A percentile compares a stretch with the other conserved stretches of the same genome.
Evolutionary conservation across 2,329 filamentous ascomycete genomes (phyloP).

Genomic region (Cytospora paraplurivora): DNA sequence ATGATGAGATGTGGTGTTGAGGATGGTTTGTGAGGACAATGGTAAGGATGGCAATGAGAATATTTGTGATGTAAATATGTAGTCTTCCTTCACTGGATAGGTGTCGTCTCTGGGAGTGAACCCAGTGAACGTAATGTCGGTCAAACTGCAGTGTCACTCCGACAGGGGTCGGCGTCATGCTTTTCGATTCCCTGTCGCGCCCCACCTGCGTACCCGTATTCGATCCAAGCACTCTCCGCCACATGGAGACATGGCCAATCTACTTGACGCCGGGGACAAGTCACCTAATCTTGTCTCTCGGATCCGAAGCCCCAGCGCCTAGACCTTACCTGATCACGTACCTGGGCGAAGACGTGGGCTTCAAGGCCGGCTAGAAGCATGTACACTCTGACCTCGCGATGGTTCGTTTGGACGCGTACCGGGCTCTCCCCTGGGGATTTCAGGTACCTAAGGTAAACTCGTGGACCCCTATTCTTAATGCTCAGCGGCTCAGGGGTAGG

Average conservation of each 20-base stretch:
- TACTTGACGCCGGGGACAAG: neutral
- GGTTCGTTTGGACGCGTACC: no score
- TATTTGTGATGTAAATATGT: neutral
- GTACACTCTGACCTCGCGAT: no score
- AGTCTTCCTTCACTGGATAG: neutral
- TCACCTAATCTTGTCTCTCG: neutral
- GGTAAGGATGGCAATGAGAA: no score
- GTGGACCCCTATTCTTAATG: no score
- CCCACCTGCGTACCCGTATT: neutral
- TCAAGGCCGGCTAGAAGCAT: no score
- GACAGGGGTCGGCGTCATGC: neutral
- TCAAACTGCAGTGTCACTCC: no score
- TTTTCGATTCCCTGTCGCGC: neutral
- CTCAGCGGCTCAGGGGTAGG: no score
- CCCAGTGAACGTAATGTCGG: neutral
- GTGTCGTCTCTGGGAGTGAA: neutral
- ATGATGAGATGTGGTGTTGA: neutral
- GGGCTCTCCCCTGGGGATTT: no score
- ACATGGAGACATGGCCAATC: neutral
- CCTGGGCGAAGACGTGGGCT: neutral
- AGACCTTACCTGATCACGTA: neutral
- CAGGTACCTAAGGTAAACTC: no score
- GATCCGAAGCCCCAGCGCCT: neutral
- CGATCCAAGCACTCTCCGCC: neutral
- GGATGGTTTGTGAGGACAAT: neutral